Evolutionary conservation across 768 basidiomycete species (phyloP), one percentile per base, ranked within the genome.

Genomic region (Serendipita sp.): DNA sequence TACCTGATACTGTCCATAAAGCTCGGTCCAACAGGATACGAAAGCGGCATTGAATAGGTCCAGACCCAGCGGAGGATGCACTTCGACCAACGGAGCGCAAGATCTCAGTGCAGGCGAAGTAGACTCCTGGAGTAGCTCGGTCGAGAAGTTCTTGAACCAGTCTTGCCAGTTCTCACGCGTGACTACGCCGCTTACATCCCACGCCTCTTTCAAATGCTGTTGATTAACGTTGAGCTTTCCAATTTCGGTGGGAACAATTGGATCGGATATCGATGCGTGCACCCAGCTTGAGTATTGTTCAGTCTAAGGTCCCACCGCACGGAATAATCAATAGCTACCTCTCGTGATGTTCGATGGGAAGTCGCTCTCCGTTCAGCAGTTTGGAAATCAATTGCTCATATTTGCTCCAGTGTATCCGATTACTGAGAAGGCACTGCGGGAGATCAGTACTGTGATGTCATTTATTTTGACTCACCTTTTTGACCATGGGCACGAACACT

Each of bases 41-140:
- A 99, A 99, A 0, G 96, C 96, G 3, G 94, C 92, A 71, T 98
- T 98, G 79, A 97, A 98, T 11, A 99, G 75, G 69, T 98, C 95
- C 68, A 88, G 86, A 0, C 92, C 93, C 58, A 98, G 79, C 1
- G 93, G 91, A 22, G 85, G 81, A 72, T 97, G 90, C 5, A 88
- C 83, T 70, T 96, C 90, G 2, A 97, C 92, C 48, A 98, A 75
- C 68, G 83, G 90, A 82, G 92, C 91, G 69, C 95, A 97, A 0
- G 96, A 93, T 45, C 96, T 83, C 42, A 99, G 80, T n/a, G 96
- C 96, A 75, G 95, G 93, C 1, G 93, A 96, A 0, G 96, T 95
- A 0, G 95, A 97, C 66, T 98, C 93, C 69, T 94, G 90, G 87
- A 99, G 94, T 69, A 98, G 87, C 71, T 97, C 93, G 1, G 93